Evolutionary conservation across 768 basidiomycete species (phyloP), one percentile per base, ranked within the genome.

Genomic region (Kwoniella sp.): DNA sequence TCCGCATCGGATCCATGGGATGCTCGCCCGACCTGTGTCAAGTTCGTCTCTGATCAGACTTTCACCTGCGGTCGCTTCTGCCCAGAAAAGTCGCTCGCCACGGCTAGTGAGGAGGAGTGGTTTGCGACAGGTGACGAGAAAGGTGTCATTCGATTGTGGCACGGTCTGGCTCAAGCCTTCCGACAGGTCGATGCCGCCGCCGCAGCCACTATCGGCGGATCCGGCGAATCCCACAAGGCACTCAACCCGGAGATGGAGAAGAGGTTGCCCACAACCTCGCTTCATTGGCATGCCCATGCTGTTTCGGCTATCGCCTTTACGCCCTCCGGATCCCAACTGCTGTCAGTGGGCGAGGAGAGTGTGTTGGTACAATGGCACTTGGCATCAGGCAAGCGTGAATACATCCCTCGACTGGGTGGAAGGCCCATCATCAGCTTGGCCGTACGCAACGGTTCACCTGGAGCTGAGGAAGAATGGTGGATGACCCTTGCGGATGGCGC

Each of bases 321-420:
- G 0, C 75, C 84, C 11, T 91, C 93, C 60, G 95, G 95, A 11
- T 86, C 89, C 7, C 93, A 95, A 71, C 75, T 99, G 15, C 76
- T 98, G 41, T 92, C 88, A 55, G 93, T 90, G 57, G 95, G 95
- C 38, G 89, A 95, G 73, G 95, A 98, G 72, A 82, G 87, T 27
- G 93, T 96, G 9, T 75, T 99, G n/a, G 92, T 98, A 32, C 85
- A 93, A 53, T 99, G 95, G 95, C 89, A 95, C 69, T 72, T 99
- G 34, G 85, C 89, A 58, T 83, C 85, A 0, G 87, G 88, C 4
- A 87, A 84, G 73, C 85, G 84, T 69, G 91, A 95, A 71, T 98
- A 89, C 68, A 82, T 98, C 1, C 91, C 95, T 27, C 83, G 95
- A 44, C 79, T 98, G 10, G 92, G 93, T 15, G 85, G 89, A 3